Evolutionary conservation across 2,329 filamentous ascomycete species (phyloP), one percentile per base, ranked within the genome.

Genomic region (Neophaeococcomyces mojaviensis): DNA sequence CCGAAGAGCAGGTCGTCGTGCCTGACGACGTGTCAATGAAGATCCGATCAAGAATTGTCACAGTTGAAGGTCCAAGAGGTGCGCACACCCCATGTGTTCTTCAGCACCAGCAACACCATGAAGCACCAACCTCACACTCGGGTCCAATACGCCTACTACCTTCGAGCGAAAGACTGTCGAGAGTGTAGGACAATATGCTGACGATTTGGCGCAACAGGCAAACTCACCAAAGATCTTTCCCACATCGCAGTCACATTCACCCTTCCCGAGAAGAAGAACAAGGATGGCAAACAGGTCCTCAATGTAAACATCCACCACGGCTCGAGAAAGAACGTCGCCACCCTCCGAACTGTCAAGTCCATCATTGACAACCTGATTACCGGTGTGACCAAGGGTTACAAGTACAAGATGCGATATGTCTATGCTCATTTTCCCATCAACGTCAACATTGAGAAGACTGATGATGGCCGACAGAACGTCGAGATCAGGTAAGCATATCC

Each of bases 331-430:
- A 90, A 88, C 71, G 86, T 98, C 68, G 92, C 92, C 67, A 87
- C 90, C 62, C 88, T 98, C 73, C 88, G 92, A 66, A 98, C 92
- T 66, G 92, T 98, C 77, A 88, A 88, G 68, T 90, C 90, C 59
- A 74, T 97, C 74, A 94, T 98, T 81, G 87, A 94, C 82, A 98
- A 98, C 85, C 72, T 98, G 76, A 86, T 98, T 73, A 83, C 89
- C 65, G 92, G 92, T 73, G 92, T 98, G 61, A 98, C 92, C 71
- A 94, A 90, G 80, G 92, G 92, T 62, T 98, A 85, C 87, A 94
- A 94, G 79, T 98, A 98, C 86, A 98, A 98, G 87, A 97, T 98
- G 90, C 88, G 94, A 68, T 98, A 98, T 79, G 92, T 98, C 74
- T 98, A 98, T 73, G 92, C 92, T 71, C 92, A 98, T 84, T 98